phyloP scores from a whole-genome alignment of 257 asterid species.

The Cynanchum wilfordii region DNA sequence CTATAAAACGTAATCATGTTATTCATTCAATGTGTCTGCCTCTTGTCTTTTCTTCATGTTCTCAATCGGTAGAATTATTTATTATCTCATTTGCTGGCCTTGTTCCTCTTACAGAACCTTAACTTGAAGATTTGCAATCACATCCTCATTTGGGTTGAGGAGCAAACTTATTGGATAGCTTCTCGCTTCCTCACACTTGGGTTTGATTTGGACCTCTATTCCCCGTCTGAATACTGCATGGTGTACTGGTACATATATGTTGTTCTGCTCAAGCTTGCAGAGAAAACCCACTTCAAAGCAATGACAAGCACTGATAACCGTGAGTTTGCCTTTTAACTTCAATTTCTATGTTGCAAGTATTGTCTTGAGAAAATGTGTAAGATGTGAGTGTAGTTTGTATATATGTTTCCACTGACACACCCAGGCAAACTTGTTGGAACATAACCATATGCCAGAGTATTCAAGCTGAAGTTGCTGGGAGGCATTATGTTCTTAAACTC shows the following conservation, averaged over 20 bases:
- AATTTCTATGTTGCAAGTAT: slow-evolving; percentile 9
- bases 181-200: slow-evolving; percentile 85
- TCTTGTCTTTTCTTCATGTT: neutral
- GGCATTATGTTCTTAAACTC: neutral
- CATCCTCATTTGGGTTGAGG: slow-evolving; percentile 89
- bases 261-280: slow-evolving; percentile 87
- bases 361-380: neutral
- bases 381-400: neutral
- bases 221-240: slow-evolving; percentile 95
- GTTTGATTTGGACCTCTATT: slow-evolving; percentile 83
- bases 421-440: neutral
- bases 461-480: neutral
- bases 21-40: neutral
- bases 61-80: neutral
- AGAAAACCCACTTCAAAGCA: slow-evolving; percentile 74
- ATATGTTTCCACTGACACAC: neutral
- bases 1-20: neutral
- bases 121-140: slow-evolving; percentile 65
- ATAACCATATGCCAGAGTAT: neutral
- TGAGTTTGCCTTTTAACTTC: slow-evolving; percentile 36
- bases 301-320: slow-evolving; percentile 60
- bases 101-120: slow-evolving; percentile 40
- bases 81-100: slow-evolving; percentile 10
- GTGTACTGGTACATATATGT: slow-evolving; percentile 92
- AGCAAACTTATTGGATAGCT: slow-evolving; percentile 96